Percentiles rank a stretch among this genome's conserved stretches.
These are phyloP conservation scores for Coniochaeta sp. DNA, from an alignment of 2,329 filamentous ascomycete genomes.

Conservation along the genomic window DNA sequence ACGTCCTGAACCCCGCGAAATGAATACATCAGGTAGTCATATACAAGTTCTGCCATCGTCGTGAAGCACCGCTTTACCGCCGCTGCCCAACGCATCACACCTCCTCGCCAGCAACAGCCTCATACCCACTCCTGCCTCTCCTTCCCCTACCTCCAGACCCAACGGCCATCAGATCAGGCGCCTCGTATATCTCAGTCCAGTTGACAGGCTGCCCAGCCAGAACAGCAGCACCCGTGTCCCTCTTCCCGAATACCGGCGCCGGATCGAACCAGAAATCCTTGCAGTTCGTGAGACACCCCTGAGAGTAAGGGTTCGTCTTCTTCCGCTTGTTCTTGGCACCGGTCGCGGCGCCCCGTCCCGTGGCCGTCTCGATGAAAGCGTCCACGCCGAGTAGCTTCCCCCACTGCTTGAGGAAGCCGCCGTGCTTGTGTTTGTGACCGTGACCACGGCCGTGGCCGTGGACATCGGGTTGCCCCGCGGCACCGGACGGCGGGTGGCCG, in stretches of 20 bases:
- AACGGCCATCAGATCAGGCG: slow-evolving; percentile 60
- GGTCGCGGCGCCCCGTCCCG: slow-evolving; percentile 67
- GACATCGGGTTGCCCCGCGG: slow-evolving; percentile 37
- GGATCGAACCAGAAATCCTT: slow-evolving; percentile 95
- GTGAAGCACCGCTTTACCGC: not conserved
- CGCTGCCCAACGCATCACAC: slow-evolving; percentile 24
- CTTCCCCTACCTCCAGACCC: slow-evolving; percentile 20
- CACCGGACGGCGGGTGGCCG: slow-evolving; percentile 44
- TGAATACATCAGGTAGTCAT: not conserved
- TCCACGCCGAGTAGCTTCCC: slow-evolving; percentile 82
- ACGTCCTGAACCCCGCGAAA: not conserved
- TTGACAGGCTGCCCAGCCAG: slow-evolving; percentile 75
- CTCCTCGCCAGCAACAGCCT: slow-evolving; percentile 54
- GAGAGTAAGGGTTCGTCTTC: slow-evolving; percentile 75
- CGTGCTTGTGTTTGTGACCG: slow-evolving; percentile 31
- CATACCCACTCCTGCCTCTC: slow-evolving; percentile 49
- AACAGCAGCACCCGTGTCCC: slow-evolving; percentile 66
- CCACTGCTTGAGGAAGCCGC: slow-evolving; percentile 70
- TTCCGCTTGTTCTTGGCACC: slow-evolving; percentile 44
- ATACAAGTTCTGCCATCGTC: not conserved
- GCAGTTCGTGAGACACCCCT: slow-evolving; percentile 81
- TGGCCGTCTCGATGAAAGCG: slow-evolving; percentile 87
- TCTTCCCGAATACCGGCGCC: slow-evolving; percentile 68
- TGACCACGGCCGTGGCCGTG: slow-evolving; percentile 28
- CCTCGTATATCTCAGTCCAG: slow-evolving; percentile 86